Base-by-base conservation (phyloP, 495 filamentous ascomycete genomes). In the Xylaria venustula region DNA sequence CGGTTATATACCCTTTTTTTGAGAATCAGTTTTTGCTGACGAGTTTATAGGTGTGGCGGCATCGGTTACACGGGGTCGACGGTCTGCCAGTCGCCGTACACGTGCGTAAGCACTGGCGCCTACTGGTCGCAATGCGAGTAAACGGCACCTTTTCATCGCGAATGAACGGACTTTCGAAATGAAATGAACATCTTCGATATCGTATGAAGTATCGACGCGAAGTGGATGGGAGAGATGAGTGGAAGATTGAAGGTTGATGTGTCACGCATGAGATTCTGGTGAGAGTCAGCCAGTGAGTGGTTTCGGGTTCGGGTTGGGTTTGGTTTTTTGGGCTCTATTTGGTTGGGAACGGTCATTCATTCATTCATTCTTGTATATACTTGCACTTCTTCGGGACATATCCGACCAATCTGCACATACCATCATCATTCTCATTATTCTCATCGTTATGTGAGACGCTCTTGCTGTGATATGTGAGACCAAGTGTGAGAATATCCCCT, bases 41-140 rank as follows among this genome's bases (percentile, higher is more conserved):
- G 9, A 61, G 53, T 12, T n/a, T 19, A 30, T 42, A 65, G 63
- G 26, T 79, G 77, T 47, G 77, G 76, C 30, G 77, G 77, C 17
- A 40, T 37, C 3, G 73, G 68, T 8, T 78, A 74, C 47, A 65
- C 62, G 3, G 77, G 76, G 4, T 54, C 75, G 28, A 78, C 76
- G 26, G 32, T 63, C 25, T 79, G 77, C 48, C 42, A 64, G 56
- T 40, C 76, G 28, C 74, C 75, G 7, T 77, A 70, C 61, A 66
- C 17, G 23, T 77, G 76, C 50, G 57, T 67, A 25, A 25, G 20
- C 4, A 19, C 42, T 2, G 53, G 72, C 20, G 54, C 65, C 26
- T 76, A 69, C 65, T 75, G 70, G 72, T 66, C 71, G 6, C 65
- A 66, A 34, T 79, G 75, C 60, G 50, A 68, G 50, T 78, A 62